phyloP scores from a whole-genome alignment of 2,329 filamentous ascomycete species.

The Aureobasidium namibiae region DNA sequence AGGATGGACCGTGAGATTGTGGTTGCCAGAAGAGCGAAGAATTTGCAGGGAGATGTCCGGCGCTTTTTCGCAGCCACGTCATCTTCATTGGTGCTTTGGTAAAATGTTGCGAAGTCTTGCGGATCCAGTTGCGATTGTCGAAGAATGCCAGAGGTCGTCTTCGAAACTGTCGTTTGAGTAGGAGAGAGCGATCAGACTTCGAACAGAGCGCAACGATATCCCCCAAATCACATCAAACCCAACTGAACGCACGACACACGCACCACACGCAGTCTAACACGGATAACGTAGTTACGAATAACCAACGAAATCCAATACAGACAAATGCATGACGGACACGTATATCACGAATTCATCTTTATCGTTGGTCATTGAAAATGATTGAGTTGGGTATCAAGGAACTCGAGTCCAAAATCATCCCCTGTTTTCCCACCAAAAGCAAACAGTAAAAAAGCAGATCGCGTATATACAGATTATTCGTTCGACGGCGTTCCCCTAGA shows the following conservation, averaged over 20 bases:
- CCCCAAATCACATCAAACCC: conserved; percentile 6
- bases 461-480: conserved; percentile 9
- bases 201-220: neutral
- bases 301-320: neutral
- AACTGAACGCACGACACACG: conserved; percentile 7
- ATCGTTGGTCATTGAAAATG: neutral
- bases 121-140: neutral
- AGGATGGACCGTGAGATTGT: neutral
- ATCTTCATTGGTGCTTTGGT: too few relatives aligned
- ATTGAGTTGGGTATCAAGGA: conserved; percentile 11
- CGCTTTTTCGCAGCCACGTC: neutral
- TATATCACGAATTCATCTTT: neutral
- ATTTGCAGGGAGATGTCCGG: neutral
- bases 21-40: neutral
- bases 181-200: neutral
- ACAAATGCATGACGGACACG: neutral
- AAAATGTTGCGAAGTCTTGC: neutral
- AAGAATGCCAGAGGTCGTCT: neutral
- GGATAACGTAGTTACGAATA: conserved; percentile 3
- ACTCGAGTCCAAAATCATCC: conserved; percentile 1
- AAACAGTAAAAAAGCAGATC: conserved; percentile 2
- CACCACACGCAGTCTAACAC: conserved; percentile 6
- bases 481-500: neutral
- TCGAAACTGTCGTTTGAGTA: neutral
- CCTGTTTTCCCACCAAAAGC: conserved; percentile 1